Percentiles rank a stretch among this genome's conserved stretches.
These are phyloP conservation scores for Phycomyces blakesleeanus DNA, from an alignment of 192 early-diverging fungal genomes.

Conservation along the genomic window DNA sequence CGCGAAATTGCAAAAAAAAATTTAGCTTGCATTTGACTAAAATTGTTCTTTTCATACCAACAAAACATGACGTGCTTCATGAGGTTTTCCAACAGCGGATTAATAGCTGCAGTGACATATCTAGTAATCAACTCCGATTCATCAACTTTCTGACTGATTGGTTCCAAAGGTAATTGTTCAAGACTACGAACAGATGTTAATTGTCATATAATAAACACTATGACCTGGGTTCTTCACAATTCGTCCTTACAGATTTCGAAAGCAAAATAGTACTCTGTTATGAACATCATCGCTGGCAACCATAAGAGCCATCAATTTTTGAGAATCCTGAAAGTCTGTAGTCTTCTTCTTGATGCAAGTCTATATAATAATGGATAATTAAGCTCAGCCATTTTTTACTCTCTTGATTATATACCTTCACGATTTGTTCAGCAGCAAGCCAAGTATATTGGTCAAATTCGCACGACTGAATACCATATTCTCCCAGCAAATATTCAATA, in stretches of 20 bases:
- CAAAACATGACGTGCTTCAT: slow-evolving; percentile 18
- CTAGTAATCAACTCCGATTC: slow-evolving; percentile 17
- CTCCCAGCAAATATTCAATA: slow-evolving; percentile 19
- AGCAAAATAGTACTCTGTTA: slow-evolving; percentile 17
- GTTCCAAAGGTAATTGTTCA: slow-evolving; percentile 18
- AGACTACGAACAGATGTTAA: slow-evolving; percentile 15
- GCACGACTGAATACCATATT: slow-evolving; percentile 18
- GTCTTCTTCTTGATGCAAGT: slow-evolving; percentile 17
- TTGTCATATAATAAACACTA: slow-evolving; percentile 18
- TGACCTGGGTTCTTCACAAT: slow-evolving; percentile 14
- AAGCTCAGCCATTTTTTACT: slow-evolving; percentile 17
- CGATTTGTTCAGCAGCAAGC: slow-evolving; percentile 16
- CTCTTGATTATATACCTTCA: slow-evolving; percentile 18
- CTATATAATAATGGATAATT: slow-evolving; percentile 16
- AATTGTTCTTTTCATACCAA: slow-evolving; percentile 20
- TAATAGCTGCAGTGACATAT: slow-evolving; percentile 14
- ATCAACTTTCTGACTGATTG: slow-evolving; percentile 19
- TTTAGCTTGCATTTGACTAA: slow-evolving; percentile 13
- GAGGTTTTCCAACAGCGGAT: slow-evolving; percentile 19
- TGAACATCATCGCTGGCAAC: slow-evolving; percentile 16
- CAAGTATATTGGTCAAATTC: slow-evolving; percentile 18
- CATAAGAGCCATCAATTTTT: slow-evolving; percentile 18
- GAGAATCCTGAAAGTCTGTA: slow-evolving; percentile 10
- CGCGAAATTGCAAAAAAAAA: slow-evolving; percentile 18
- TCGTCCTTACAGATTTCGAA: slow-evolving; percentile 20